Percentiles rank a stretch among this genome's conserved stretches.
These are phyloP conservation scores for Aspergillus egyptiacus DNA, from an alignment of 495 filamentous ascomycete species.

Conservation along the genomic window DNA sequence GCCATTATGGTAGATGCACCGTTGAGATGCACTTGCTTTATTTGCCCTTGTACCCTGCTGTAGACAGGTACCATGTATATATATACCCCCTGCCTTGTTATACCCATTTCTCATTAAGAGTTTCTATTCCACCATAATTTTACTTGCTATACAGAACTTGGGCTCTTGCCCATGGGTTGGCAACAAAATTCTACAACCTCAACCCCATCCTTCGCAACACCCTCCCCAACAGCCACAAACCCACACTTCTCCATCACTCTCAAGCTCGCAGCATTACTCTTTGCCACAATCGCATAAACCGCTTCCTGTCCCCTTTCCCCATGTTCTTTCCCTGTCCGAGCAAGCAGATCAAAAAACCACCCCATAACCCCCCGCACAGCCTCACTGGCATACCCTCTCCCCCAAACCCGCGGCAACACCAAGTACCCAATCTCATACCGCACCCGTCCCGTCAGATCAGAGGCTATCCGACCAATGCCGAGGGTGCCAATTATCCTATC, in stretches of 20 bases:
- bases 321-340: not conserved
- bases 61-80: conserved; percentile 9
- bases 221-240: conserved; percentile 9
- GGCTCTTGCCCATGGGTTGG: no score
- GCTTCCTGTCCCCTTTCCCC: not conserved
- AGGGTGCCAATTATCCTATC: not conserved
- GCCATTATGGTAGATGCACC: conserved; percentile 2
- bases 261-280: conserved; percentile 10
- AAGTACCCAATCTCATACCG: conserved; percentile 19
- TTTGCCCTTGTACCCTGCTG: not conserved
- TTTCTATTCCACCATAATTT: not conserved
- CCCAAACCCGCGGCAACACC: conserved; percentile 14
- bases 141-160: no score
- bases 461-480: not conserved
- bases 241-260: conserved; percentile 17
- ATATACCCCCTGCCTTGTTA: not conserved
- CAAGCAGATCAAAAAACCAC: not conserved
- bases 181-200: conserved; percentile 5
- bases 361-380: conserved; percentile 8
- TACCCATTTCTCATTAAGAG: not conserved
- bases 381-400: conserved; percentile 19
- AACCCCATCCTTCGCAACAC: conserved; percentile 10
- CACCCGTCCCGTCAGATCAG: not conserved
- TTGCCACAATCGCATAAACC: conserved; percentile 9
- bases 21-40: not conserved